Evolutionary conservation across 2,329 filamentous ascomycete genomes (phyloP).

Genomic region (Madurella mycetomatis): DNA sequence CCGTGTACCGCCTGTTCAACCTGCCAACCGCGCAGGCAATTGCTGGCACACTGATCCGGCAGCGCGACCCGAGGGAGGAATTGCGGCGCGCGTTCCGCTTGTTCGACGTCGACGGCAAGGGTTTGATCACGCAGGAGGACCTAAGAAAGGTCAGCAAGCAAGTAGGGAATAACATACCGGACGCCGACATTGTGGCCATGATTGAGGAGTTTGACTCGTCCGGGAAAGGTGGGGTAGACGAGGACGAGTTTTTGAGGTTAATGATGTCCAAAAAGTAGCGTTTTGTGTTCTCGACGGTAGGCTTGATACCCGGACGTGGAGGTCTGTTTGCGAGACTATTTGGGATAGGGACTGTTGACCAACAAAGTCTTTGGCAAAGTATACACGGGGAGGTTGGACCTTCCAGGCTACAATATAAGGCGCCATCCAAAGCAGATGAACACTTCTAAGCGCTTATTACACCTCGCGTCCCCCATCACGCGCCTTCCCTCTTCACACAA

Average conservation of each 20-base stretch:
- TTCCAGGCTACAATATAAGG: conserved; percentile 20
- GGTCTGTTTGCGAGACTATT: conserved; percentile 2
- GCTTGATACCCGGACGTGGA: conserved; percentile 12
- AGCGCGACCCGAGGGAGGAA: conserved; percentile 84
- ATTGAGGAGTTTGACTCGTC: conserved; percentile 97
- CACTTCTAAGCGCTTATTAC: not conserved
- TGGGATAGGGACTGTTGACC: not conserved
- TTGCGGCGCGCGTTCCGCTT: conserved; percentile 86
- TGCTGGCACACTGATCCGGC: conserved; percentile 74
- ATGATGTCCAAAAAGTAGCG: conserved; percentile 40
- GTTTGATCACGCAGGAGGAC: conserved; percentile 84
- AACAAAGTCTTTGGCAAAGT: not conserved
- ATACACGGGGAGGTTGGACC: conserved; percentile 2
- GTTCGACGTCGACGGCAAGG: conserved; percentile 91
- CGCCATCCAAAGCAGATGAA: conserved; percentile 12
- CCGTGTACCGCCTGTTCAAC: conserved; percentile 66
- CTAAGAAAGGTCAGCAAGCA: conserved; percentile 83
- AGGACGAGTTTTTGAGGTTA: conserved; percentile 66
- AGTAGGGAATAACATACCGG: conserved; percentile 85
- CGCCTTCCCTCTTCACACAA: conserved; percentile 35
- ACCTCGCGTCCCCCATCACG: not conserved
- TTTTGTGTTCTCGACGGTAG: not conserved
- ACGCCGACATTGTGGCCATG: conserved; percentile 91
- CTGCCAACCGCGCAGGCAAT: conserved; percentile 69
- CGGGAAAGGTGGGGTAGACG: conserved; percentile 74